Evolutionary conservation across 257 asterid species (phyloP), one percentile per base, ranked within the genome.

Genomic region (Lithospermum erythrorhizon): DNA sequence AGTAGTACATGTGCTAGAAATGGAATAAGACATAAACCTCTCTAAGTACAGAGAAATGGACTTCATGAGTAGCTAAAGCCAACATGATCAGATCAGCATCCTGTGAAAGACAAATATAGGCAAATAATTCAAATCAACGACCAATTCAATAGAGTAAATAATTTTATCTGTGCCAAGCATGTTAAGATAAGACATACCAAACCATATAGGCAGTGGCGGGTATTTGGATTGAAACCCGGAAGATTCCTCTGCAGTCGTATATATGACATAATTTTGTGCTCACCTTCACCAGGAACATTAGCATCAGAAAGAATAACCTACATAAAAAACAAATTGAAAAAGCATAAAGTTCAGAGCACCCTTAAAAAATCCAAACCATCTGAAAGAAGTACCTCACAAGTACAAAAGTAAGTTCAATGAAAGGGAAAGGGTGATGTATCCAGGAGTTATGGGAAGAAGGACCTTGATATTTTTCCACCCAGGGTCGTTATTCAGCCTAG

Each of bases 231-330:
- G 79, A 67, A 75, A 58, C 96, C 97, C 58, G 87, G 84, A 61
- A 85, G 94, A 71, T 87, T 90, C 77, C 97, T 87, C 66, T 90
- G 97, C 21, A 83, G 82, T 52, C 97, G 96, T 65, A 90, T 79
- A 72, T 87, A 90, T 27, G 97, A 90, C 96, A 90, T 90, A 70
- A 87, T 81, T 68, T 90, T 90, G 82, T 90, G 97, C 67, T 90
- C 97, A 81, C 97, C 97, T 75, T 90, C 97, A 65, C 97, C 97
- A 68, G 97, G 96, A 82, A 85, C 90, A 77, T 90, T 90, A 54
- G 97, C 95, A 79, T 90, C 97, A 63, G 97, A 90, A 63, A 90
- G 96, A 55, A 90, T 78, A 68, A 90, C 95, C 97, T 90, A 67
- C 86, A 83, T 9, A 64, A 57, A 67, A 55, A 68, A 65, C 59